Percentiles rank a stretch among this genome's conserved stretches.
phyloP scores from a whole-genome alignment of 2,329 filamentous ascomycete species.

The Ascochyta clinopodiicola region DNA sequence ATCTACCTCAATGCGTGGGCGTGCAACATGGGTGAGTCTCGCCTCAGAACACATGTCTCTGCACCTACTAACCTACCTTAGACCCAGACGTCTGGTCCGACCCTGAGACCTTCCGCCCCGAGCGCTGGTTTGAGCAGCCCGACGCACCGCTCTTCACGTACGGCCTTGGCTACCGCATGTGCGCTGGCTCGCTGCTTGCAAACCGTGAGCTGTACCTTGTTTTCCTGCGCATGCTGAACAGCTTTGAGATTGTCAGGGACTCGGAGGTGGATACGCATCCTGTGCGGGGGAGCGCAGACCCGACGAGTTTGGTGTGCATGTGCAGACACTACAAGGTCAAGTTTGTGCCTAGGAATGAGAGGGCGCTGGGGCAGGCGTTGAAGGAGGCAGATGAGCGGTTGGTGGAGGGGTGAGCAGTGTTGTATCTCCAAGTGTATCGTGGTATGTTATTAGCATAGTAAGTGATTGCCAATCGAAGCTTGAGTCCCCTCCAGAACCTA shows the following conservation, averaged over 20 bases:
- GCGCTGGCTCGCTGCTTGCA: constrained; percentile 67
- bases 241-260: constrained; percentile 64
- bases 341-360: constrained; percentile 63
- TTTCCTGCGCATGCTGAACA: constrained; percentile 67
- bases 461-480: background rate
- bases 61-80: constrained; percentile 5
- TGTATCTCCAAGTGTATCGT: background rate
- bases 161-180: constrained; percentile 72
- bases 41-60: background rate
- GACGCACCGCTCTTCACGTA: constrained; percentile 71
- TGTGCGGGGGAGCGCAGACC: constrained; percentile 65
- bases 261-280: constrained; percentile 66
- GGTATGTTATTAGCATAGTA: background rate
- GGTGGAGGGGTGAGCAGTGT: constrained; percentile 13
- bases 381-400: constrained; percentile 38
- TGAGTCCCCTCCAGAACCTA: background rate
- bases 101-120: constrained; percentile 65
- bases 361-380: constrained; percentile 54
- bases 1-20: constrained; percentile 73
- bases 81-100: constrained; percentile 65
- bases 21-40: constrained; percentile 68
- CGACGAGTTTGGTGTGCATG: constrained; percentile 67
- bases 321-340: constrained; percentile 64
- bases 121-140: constrained; percentile 68
- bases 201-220: constrained; percentile 71